These are phyloP conservation scores for Coemansia sp. DNA, from an alignment of 192 early-diverging fungal species.

Conservation along the genomic window DNA sequence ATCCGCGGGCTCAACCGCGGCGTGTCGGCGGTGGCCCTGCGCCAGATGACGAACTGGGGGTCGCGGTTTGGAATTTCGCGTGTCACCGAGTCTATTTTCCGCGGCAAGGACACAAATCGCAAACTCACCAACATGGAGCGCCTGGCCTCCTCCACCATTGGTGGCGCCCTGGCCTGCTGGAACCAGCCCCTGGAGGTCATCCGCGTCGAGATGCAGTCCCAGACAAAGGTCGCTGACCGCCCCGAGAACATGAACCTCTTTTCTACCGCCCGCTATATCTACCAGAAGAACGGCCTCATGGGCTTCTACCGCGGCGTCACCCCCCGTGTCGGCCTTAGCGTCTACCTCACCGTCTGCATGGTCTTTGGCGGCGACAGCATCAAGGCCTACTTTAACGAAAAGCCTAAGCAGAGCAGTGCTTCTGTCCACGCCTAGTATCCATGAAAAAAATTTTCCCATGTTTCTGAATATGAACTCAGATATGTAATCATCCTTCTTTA, in stretches of 20 bases:
- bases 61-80: conserved; percentile 88
- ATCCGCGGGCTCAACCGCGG: conserved; percentile 98
- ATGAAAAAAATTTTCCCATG: background rate
- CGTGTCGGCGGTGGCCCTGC: conserved; percentile 95
- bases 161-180: conserved; percentile 94
- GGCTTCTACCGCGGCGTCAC: conserved; percentile 93
- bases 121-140: conserved; percentile 55
- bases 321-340: conserved; percentile 74
- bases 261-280: conserved; percentile 84
- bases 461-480: too few relatives aligned
- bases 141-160: conserved; percentile 71
- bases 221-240: conserved; percentile 81
- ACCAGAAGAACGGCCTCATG: conserved; percentile 82
- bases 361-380: conserved; percentile 65
- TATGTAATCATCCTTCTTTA: conserved; percentile 3
- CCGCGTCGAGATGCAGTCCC: conserved; percentile 98
- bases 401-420: conserved; percentile 12
- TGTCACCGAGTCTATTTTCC: conserved; percentile 60
- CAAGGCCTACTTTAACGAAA: conserved; percentile 55
- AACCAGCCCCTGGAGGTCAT: conserved; percentile 99
- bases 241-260: conserved; percentile 92
- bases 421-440: conserved; percentile 10
- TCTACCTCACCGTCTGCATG: conserved; percentile 93
- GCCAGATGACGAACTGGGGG: conserved; percentile 99
- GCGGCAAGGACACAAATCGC: conserved; percentile 64